phyloP scores from a whole-genome alignment of 352 stramenopile species.

The Pythium rhizo-oryzae region DNA sequence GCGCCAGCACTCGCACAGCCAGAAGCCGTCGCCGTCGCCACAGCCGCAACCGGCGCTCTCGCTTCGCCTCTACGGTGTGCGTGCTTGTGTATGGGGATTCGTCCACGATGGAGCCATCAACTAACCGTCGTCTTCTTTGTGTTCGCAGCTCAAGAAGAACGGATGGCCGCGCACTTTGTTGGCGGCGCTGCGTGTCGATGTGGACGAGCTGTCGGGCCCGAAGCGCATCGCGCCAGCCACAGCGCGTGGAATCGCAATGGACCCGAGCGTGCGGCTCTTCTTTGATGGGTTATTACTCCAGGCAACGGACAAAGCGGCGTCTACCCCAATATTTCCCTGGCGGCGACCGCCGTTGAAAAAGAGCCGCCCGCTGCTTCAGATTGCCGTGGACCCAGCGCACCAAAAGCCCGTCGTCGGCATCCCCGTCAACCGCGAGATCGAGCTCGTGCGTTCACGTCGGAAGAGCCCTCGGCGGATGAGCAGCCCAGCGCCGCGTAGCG shows the following conservation, averaged over 20 bases:
- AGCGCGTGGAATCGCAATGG: background rate
- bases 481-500: background rate
- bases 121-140: background rate
- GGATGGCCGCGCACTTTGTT: conserved; percentile 13
- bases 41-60: conserved; percentile 7
- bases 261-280: conserved; percentile 23
- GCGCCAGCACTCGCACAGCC: background rate
- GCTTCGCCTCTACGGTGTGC: conserved; percentile 17
- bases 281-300: conserved; percentile 14
- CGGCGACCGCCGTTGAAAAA: conserved; percentile 4
- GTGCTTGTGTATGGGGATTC: too few species aligned
- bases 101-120: background rate
- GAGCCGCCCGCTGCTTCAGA: background rate
- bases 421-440: conserved; percentile 18
- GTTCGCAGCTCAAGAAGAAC: conserved; percentile 17
- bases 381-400: background rate
- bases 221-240: background rate
- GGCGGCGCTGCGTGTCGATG: conserved; percentile 11
- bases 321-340: background rate
- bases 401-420: background rate
- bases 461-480: background rate
- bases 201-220: background rate
- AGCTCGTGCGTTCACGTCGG: conserved; percentile 10
- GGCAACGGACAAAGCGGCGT: background rate
- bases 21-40: background rate